Evolutionary conservation across 768 basidiomycete genomes (phyloP).

Genomic region (Paxillus involutus): DNA sequence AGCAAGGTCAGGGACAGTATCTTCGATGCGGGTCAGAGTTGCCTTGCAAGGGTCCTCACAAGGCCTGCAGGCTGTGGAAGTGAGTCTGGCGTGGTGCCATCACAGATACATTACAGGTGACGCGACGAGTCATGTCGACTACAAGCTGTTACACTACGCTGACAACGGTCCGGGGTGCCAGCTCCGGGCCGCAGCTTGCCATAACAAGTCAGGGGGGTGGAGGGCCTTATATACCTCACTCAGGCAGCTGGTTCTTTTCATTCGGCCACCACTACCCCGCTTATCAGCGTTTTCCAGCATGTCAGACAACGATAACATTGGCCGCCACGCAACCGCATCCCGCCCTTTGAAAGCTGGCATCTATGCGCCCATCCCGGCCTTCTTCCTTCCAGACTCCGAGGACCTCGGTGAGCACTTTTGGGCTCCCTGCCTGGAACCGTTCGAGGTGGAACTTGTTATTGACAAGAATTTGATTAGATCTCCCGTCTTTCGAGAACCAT

Average conservation of each 20-base stretch:
- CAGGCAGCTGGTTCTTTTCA: not conserved
- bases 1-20: too few relatives aligned
- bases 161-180: conserved; percentile 2
- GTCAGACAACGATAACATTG: conserved; percentile 33
- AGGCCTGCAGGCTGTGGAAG: not conserved
- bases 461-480: conserved; percentile 38
- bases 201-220: not conserved
- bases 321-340: conserved; percentile 21
- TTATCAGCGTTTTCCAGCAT: conserved; percentile 27
- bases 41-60: not conserved
- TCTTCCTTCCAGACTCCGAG: conserved; percentile 74
- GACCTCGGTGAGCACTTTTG: conserved; percentile 66
- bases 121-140: not conserved
- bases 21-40: too few relatives aligned
- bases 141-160: too few relatives aligned
- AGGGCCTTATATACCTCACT: conserved; percentile 13
- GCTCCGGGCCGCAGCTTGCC: conserved; percentile 3
- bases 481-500: conserved; percentile 68
- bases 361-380: conserved; percentile 84
- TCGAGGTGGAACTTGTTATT: conserved; percentile 4
- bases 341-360: conserved; percentile 74
- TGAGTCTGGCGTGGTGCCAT: not conserved
- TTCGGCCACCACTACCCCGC: not conserved
- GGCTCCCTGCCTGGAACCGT: conserved; percentile 12
- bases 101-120: conserved; percentile 6